phyloP scores from a whole-genome alignment of 2,329 filamentous ascomycete genomes.

The Trichoderma lentiforme region DNA sequence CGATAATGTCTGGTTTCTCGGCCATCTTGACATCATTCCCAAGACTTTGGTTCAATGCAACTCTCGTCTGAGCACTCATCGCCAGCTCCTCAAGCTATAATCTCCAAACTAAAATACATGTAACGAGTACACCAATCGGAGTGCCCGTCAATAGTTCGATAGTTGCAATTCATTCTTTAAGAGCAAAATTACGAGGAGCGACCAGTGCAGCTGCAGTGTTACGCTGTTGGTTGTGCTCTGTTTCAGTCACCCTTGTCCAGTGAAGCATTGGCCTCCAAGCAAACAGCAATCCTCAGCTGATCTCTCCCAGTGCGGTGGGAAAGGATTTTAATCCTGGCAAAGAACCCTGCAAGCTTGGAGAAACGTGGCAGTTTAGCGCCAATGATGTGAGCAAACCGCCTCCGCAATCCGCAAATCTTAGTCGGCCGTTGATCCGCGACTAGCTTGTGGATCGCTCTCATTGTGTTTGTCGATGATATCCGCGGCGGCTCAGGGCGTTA shows the following conservation, averaged over 20 bases:
- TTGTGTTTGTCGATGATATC: background rate
- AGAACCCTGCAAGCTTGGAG: background rate
- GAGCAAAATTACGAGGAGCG: background rate
- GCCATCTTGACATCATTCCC: conserved; percentile 11
- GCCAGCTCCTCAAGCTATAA: background rate
- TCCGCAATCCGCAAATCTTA: background rate
- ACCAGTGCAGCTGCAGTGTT: background rate
- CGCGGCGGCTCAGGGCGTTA: background rate
- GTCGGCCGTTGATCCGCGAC: background rate
- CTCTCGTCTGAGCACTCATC: background rate
- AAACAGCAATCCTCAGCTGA: background rate
- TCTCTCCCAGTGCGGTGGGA: background rate
- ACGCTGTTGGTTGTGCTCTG: background rate
- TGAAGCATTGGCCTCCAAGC: background rate
- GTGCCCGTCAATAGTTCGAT: background rate
- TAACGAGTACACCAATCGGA: background rate
- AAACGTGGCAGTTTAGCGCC: background rate
- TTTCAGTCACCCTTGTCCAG: background rate
- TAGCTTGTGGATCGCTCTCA: background rate
- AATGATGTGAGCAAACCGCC: background rate
- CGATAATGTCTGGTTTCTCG: conserved; percentile 34
- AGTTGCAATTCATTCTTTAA: background rate
- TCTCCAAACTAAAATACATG: background rate
- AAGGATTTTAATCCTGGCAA: background rate
- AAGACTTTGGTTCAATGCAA: background rate